phyloP scores from a whole-genome alignment of 2,329 filamentous ascomycete genomes.

The Cladorrhinum sp. region DNA sequence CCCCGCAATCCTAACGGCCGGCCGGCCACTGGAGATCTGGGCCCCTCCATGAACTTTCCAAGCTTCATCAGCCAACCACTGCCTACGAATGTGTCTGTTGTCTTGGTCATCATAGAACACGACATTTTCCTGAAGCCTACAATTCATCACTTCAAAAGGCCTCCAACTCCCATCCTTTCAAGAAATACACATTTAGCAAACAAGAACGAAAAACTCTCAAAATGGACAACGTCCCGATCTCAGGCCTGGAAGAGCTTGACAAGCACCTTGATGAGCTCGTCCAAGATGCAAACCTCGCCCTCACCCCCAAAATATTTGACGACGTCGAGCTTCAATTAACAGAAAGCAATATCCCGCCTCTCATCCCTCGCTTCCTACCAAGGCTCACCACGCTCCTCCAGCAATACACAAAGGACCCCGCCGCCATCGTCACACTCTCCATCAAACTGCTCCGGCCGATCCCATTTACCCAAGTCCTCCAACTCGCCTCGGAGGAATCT shows the following conservation, averaged over 20 bases:
- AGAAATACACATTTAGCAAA: neutral
- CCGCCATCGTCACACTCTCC: conserved; percentile 50
- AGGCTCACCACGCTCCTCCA: conserved; percentile 53
- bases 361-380: conserved; percentile 54
- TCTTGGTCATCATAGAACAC: neutral
- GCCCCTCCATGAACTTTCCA: neutral
- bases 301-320: conserved; percentile 54
- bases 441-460: conserved; percentile 56
- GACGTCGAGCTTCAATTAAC: conserved; percentile 58
- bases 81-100: neutral
- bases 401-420: conserved; percentile 49
- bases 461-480: conserved; percentile 49
- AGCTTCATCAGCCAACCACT: neutral
- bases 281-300: conserved; percentile 39
- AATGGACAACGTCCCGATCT: conserved; percentile 44
- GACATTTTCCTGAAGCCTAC: no score
- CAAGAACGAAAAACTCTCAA: conserved; percentile 13
- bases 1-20: neutral
- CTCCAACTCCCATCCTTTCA: neutral
- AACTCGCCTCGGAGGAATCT: conserved; percentile 49
- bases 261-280: conserved; percentile 52
- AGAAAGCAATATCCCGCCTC: conserved; percentile 51
- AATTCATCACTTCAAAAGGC: neutral
- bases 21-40: neutral
- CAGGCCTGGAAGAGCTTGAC: conserved; percentile 53